phyloP scores from a whole-genome alignment of 345 rosid genomes.

The Corymbia maculata region DNA sequence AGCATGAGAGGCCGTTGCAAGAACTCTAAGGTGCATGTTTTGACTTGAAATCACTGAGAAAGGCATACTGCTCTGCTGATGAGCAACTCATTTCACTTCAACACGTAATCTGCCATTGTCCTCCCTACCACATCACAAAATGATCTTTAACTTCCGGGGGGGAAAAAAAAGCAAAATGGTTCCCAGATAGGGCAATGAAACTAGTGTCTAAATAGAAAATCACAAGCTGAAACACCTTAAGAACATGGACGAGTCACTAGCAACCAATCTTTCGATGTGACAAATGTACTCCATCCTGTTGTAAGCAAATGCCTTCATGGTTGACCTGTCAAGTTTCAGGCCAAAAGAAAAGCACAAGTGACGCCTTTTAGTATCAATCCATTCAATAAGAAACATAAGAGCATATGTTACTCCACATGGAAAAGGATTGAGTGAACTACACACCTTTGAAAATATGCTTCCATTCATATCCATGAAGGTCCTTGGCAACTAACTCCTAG shows the following conservation, averaged over 20 bases:
- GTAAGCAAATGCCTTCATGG: conserved; percentile 92
- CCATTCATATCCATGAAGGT: conserved; percentile 90
- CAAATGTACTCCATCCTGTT: conserved; percentile 97
- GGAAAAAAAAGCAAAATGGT: neutral
- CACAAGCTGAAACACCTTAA: conserved; percentile 42
- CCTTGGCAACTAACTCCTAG: conserved; percentile 75
- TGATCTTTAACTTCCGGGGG: neutral
- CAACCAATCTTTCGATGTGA: conserved; percentile 75
- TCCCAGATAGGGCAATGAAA: neutral
- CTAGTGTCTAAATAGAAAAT: neutral
- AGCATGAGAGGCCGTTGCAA: conserved; percentile 91
- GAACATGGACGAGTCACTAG: conserved; percentile 85
- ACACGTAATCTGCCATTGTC: conserved; percentile 66
- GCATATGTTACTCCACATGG: neutral
- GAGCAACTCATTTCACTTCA: conserved; percentile 66
- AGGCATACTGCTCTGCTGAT: conserved; percentile 68
- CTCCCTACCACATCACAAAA: conserved; percentile 29
- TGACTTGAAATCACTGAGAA: conserved; percentile 88
- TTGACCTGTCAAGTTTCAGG: conserved; percentile 41
- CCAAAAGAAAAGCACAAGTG: neutral
- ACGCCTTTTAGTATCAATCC: neutral
- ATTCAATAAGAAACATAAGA: neutral
- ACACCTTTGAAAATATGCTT: conserved; percentile 91
- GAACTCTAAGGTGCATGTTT: conserved; percentile 94
- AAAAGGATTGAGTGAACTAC: neutral